Base-by-base conservation (phyloP, 257 asterid genomes). In the Ehretia macrophylla region DNA sequence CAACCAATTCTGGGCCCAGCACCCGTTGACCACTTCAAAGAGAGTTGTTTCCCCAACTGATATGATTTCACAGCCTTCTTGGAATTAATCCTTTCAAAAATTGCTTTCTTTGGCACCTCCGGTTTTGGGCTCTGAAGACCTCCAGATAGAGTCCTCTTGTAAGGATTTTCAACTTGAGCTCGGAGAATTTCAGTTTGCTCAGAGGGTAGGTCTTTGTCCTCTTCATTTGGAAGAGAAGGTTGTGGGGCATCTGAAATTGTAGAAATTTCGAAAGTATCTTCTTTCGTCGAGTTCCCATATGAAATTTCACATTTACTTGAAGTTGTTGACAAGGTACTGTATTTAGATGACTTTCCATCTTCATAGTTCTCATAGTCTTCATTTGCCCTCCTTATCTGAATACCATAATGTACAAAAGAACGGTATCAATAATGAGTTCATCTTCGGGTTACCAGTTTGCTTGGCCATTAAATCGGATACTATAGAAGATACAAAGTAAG, bases 1-100 rank as follows among this genome's bases (percentile, higher is more conserved):
- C 99, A 92, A 16, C 99, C 99, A 39, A 92, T 88, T 66, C 99
- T 79, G 1, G 97, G 96, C 19, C 99, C 99, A 1, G 87, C 87
- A 35, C 97, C 97, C 0, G 96, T 86, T 9, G 95, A 86, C 99
- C 99, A 92, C 65, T 60, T 67, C 60, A 44, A 40, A 0, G 95
- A 71, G 47, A 92, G 83, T 60, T 89, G 99, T 57, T 86, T 69
- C 62, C 96, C 96, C 10, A 92, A 47, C 60, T 88, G 99, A 62
- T 83, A 86, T 2, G 97, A 92, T 32, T 63, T 88, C 19, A 79
- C 88, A 6, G 82, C 69, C 55, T 83, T 92, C 75, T 86, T 88
- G 58, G 95, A 92, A 74, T 83, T 85, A 64, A 92, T 81, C 72
- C 99, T 81, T 65, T 81, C 71, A 75, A 88, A 74, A 44, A 92